Percentiles rank a stretch among this genome's conserved stretches.
Evolutionary conservation across 352 stramenopile genomes (phyloP).

Genomic region (Bremia lactucae): DNA sequence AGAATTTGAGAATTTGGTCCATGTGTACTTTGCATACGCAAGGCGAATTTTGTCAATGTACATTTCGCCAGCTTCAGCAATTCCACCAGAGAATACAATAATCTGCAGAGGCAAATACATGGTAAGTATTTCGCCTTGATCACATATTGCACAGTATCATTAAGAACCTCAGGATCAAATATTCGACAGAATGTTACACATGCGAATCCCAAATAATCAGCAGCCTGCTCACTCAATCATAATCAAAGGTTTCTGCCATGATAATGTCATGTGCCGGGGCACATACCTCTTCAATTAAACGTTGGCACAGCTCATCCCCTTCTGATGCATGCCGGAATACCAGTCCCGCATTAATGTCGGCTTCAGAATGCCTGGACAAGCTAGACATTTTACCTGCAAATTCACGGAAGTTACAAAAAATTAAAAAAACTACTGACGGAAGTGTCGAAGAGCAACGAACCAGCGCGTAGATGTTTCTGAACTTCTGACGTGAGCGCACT

Average conservation of each 20-base stretch:
- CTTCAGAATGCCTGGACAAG: slow-evolving; percentile 26
- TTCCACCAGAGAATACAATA: slow-evolving; percentile 68
- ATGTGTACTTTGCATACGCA: slow-evolving; percentile 59
- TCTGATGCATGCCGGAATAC: slow-evolving; percentile 60
- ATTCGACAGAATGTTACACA: slow-evolving; percentile 72
- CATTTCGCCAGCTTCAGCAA: slow-evolving; percentile 56
- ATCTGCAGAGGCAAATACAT: slow-evolving; percentile 24
- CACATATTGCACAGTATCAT: not conserved
- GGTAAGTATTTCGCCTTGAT: not conserved
- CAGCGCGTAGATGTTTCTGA: slow-evolving; percentile 49
- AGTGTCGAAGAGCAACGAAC: slow-evolving; percentile 12
- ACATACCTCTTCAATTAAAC: slow-evolving; percentile 55
- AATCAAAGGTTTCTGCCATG: not conserved
- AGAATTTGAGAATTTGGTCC: slow-evolving; percentile 59
- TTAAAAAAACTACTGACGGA: not conserved
- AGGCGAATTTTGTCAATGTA: slow-evolving; percentile 58
- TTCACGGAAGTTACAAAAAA: not conserved
- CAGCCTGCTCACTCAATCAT: slow-evolving; percentile 28
- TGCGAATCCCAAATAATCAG: slow-evolving; percentile 74
- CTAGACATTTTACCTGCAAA: slow-evolving; percentile 36
- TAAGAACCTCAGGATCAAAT: slow-evolving; percentile 56
- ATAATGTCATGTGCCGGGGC: not conserved
- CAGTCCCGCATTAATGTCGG: slow-evolving; percentile 57
- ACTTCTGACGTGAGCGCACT: slow-evolving; percentile 49
- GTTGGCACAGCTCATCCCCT: slow-evolving; percentile 56